Conservation (phyloP, 371 early-diverging fungal genomes). For the Synchytrium microbalum region DNA sequence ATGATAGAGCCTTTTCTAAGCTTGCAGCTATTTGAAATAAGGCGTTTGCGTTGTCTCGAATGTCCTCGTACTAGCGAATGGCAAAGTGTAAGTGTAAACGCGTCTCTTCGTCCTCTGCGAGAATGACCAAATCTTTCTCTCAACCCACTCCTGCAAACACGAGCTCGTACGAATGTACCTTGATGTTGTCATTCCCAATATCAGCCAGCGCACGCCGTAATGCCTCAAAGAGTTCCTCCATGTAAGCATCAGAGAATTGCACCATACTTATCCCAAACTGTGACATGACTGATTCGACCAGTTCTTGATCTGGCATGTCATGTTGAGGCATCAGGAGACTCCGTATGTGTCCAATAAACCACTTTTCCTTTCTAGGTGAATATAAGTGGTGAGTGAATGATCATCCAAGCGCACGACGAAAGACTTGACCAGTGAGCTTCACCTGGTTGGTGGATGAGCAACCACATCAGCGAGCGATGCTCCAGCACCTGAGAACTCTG, state of each 20-base stretch:
- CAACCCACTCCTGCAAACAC: too few species aligned
- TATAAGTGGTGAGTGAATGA: background rate
- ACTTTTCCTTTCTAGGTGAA: background rate
- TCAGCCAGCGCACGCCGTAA: background rate
- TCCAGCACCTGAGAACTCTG: background rate
- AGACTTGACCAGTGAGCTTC: too few species aligned
- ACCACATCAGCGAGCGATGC: background rate
- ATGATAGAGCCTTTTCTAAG: background rate
- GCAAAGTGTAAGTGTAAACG: too few species aligned
- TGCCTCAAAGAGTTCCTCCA: background rate
- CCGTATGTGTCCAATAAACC: background rate
- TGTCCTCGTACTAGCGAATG: too few species aligned
- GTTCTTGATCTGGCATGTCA: background rate
- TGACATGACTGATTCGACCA: slow-evolving; percentile 1
- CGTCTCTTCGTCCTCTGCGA: too few species aligned
- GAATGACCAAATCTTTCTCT: too few species aligned
- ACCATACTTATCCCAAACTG: background rate
- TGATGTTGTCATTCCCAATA: background rate
- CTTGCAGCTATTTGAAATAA: background rate
- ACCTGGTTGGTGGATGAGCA: background rate
- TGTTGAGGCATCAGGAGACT: background rate
- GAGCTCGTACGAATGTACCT: too few species aligned
- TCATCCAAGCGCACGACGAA: background rate
- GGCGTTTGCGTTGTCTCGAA: too few species aligned
- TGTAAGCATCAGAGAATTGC: background rate